Base-by-base conservation (phyloP, 306 rosid species). In the Quercus wislizeni region DNA sequence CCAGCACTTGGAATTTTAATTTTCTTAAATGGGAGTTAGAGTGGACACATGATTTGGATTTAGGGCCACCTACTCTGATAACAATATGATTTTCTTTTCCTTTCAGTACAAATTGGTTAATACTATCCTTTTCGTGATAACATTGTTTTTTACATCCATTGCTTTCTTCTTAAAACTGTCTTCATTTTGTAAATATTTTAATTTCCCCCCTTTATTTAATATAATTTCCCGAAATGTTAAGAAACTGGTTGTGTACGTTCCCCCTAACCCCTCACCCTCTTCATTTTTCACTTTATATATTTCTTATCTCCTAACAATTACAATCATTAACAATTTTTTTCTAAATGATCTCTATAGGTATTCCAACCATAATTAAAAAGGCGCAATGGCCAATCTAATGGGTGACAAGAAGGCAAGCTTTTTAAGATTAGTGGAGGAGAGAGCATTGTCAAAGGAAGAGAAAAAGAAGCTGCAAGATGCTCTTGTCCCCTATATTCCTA, bases 401-500 rank as follows among this genome's bases (percentile, higher is more conserved):
- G 80, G 72, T 30, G 76, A 69, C 62, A 85, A 63, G 73, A 61
- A 41, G 38, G 55, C 83, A 51, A 71, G 78, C 56, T 78, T 86
- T 28, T 58, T 80, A 69, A 77, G 74, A 67, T 64, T 71, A 49
- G 85, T 76, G 33, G 83, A 84, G 72, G 76, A 74, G 69, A 84
- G 82, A 73, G 84, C 80, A 46, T 71, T 70, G 57, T 31, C 28
- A 12, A 82, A 77, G 79, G 78, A 67, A 74, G 88, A 79, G 80
- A 80, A 82, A 76, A 86, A 82, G 73, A 81, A 71, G 69, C 77
- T 80, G 43, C 69, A 49, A 49, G 80, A 78, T 78, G 55, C 79
- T 33, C 79, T 43, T 19, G 51, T 84, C 20, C 81, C 89, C 30
- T 83, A 88, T 71, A 64, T 88, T 74, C 86, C 73, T 5, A 80